These are phyloP conservation scores for Torulaspora maleeae DNA, from an alignment of 805 yeast genomes.

Conservation along the genomic window DNA sequence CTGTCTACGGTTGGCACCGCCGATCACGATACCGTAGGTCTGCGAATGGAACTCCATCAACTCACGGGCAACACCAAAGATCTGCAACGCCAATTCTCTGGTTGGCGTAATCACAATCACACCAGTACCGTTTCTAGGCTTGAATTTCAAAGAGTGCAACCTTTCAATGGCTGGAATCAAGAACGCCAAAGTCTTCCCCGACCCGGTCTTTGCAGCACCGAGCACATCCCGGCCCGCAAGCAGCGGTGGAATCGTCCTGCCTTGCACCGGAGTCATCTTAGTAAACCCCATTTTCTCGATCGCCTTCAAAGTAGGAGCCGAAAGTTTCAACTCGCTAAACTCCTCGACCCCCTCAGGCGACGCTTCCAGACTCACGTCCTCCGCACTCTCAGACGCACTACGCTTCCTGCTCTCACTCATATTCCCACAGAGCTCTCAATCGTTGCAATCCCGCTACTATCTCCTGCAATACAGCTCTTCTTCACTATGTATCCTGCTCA, in stretches of 20 bases:
- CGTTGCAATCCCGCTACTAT: neutral
- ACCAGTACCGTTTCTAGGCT: slow-evolving; percentile 98
- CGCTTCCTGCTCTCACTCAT: slow-evolving; percentile 11
- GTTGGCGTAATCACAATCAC: slow-evolving; percentile 95
- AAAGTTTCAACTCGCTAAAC: slow-evolving; percentile 55
- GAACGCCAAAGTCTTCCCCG: slow-evolving; percentile 96
- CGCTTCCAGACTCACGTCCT: slow-evolving; percentile 5
- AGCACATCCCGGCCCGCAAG: slow-evolving; percentile 95
- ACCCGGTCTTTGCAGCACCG: slow-evolving; percentile 99
- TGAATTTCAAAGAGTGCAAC: slow-evolving; percentile 83
- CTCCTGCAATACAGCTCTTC: neutral
- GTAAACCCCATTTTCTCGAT: slow-evolving; percentile 85
- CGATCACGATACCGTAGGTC: slow-evolving; percentile 94
- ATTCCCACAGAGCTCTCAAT: neutral
- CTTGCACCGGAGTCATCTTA: slow-evolving; percentile 90
- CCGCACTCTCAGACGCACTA: slow-evolving; percentile 2
- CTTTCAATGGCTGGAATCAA: slow-evolving; percentile 93
- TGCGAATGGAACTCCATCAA: slow-evolving; percentile 86
- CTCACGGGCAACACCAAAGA: slow-evolving; percentile 96
- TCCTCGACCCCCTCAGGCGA: slow-evolving; percentile 25
- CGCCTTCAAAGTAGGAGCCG: slow-evolving; percentile 78
- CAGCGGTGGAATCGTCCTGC: slow-evolving; percentile 92
- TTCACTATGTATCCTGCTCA: neutral
- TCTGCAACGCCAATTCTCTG: slow-evolving; percentile 94
- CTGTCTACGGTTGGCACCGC: slow-evolving; percentile 96